Base-by-base conservation (phyloP, 768 basidiomycete species). In the Termitomyces sp. region DNA sequence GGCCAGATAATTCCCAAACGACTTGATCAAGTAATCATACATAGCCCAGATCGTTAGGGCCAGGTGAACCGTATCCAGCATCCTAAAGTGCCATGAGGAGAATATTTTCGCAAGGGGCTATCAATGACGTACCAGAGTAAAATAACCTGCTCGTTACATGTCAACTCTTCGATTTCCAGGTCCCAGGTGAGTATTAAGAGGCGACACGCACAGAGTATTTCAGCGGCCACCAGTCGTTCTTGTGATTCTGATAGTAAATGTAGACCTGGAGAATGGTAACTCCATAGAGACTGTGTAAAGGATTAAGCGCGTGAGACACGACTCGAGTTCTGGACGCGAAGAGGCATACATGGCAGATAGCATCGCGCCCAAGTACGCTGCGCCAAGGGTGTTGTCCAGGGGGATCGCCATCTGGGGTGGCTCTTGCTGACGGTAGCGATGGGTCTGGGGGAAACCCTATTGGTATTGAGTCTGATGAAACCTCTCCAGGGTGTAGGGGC, bases 311-410 rank as follows among this genome's bases (percentile, higher is more conserved):
- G 16, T 29, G 15, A 13, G 11, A 40, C 11, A 5, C 18, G 11
- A 10, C 20, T 36, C 7, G n/a, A n/a, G n/a, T n/a, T n/a, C 33
- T 5, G 18, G 23, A 29, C 16, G 35, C 6, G 15, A n/a, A 23
- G 32, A 40, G 32, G 25, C 16, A 25, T 59, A 69, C 69, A 69
- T 62, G 13, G 64, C 61, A 45, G 69, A 63, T 43, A 60, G 56
- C 43, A 65, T 52, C 10, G 62, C 52, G 13, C 69, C 69, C 32
- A 70, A 13, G 53, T 68, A 67, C 18, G 61, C 60, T 7, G 67
- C 69, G 40, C 69, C 69, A 2, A 69, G 49, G 7, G 69, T 70
- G 56, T 64, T 66, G 45, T 55, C 66, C 32, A 69, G 50, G 64
- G 55, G 32, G 29, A 46, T 49, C 20, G 29, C 51, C 52, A 57